Evolutionary conservation across 192 early-diverging fungal genomes (phyloP), one percentile per base, ranked within the genome.

Genomic region (Entomortierella lignicola): DNA sequence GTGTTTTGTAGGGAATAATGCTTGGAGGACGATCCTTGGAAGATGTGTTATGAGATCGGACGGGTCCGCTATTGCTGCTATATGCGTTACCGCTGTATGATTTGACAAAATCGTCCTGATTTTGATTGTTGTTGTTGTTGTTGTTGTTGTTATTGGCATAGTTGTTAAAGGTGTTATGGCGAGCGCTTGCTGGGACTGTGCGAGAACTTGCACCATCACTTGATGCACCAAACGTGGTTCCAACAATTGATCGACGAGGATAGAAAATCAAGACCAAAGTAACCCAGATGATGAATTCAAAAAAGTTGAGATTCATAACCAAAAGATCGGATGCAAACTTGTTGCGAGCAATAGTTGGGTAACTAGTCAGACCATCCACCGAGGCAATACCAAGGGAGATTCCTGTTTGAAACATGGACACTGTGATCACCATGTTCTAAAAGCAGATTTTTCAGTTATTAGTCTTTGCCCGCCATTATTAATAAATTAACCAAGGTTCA

Each of bases 251-350:
- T 37, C 55, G 67, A 25, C 66, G 74, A 11, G 74, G 66, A 43
- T 69, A 77, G 26, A 69, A 77, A 47, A 77, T 69, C 0, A 77
- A 26, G 8, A 61, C 62, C 44, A 77, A 17, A 17, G 74, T 64
- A 8, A 69, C 43, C 74, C 66, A 79, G 29, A 79, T 79, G 52
- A 79, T 69, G 37, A 79, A 69, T 21, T 64, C 61, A 52, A 79
- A 79, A 70, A 79, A 79, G 57, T 79, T 79, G 62, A 79, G 61
- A 26, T 79, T 79, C 17, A 66, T 70, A 51, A 79, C 70, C 39
- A 79, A 68, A 21, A 79, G 26, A 61, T 79, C 75, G 0, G 75
- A 79, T 6, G 67, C 75, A 43, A 79, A 66, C 52, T 79, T 79
- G 41, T 79, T 60, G 7, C 8, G n/a, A 6, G 68, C 68, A 31